Evolutionary conservation across 495 filamentous ascomycete genomes (phyloP), one percentile per base, ranked within the genome.

Genomic region (Margaritispora aquatica): DNA sequence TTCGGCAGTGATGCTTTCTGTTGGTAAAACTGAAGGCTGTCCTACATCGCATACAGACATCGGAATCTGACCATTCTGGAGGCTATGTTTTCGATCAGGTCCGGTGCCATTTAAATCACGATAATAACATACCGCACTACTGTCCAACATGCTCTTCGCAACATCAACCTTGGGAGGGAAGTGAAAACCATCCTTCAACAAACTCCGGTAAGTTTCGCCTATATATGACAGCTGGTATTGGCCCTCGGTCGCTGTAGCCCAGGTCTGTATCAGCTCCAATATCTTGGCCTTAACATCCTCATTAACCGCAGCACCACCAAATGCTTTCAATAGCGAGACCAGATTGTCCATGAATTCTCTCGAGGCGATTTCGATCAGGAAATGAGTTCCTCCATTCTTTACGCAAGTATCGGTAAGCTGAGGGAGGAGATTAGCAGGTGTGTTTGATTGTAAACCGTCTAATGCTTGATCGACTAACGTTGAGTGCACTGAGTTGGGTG

Each of bases 281-380:
- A 97, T 94, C 74, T 93, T 97, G 55, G 78, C 78, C 67, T 88
- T 89, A 19, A 97, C 94, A 20, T 96, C 88, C 52, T 84, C 72
- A 68, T 96, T 96, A 26, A 92, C 78, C 11, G 88, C 84, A 26
- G 83, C 85, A 20, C 83, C 83, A 38, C 89, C 90, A 26, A 86
- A 83, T 5, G 82, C 84, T 69, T 93, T 94, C 38, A 97, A 77
- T 7, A 98, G 76, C 19, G 92, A 96, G 10, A 92, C 88, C 29
- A 97, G 73, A 66, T 96, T 97, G 71, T 97, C 94, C 90, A 98
- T 95, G 64, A 97, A 98, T 74, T 98, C 94, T 57, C 93, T 84
- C 1, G 92, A 96, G 15, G 94, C 93, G 59, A 98, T 92, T 73
- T 97, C 94, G 51, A 85, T 79, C 46, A 98, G 83, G 68, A 98